A percentile compares a stretch with the other conserved stretches of the same genome.
phyloP scores from a whole-genome alignment of 2,329 filamentous ascomycete species.

The Neurospora sp. region DNA sequence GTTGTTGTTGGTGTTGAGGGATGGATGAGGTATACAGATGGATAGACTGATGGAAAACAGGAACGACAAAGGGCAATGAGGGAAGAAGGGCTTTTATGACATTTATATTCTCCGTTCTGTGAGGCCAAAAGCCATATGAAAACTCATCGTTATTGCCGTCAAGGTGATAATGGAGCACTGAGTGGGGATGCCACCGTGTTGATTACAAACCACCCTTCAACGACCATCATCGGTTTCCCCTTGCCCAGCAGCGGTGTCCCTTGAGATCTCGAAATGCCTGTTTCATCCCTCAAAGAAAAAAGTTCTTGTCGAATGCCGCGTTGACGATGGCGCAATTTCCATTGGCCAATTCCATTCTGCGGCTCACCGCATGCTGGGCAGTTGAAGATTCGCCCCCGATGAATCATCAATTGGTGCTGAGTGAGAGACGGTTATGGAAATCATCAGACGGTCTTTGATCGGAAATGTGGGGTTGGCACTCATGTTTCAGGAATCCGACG shows the following conservation, averaged over 20 bases:
- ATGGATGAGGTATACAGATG: neutral
- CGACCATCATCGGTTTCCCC: neutral
- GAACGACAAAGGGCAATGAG: neutral
- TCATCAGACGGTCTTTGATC: neutral
- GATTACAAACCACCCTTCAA: neutral
- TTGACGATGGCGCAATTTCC: neutral
- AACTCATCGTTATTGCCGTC: neutral
- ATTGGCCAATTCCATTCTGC: neutral
- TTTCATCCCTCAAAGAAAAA: neutral
- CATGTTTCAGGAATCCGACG: too few species aligned
- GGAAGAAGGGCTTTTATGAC: neutral
- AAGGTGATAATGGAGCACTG: neutral
- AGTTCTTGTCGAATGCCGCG: neutral
- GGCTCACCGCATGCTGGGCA: neutral
- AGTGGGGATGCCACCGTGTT: neutral
- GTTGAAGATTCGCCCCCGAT: neutral
- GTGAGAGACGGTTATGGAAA: neutral
- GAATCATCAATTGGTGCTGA: neutral
- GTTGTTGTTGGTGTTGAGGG: neutral
- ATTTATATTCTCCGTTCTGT: neutral
- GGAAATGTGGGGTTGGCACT: neutral
- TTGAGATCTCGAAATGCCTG: neutral
- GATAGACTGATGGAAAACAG: neutral
- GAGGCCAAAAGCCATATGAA: neutral
- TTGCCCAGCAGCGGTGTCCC: neutral